These are phyloP conservation scores for Fraxinus latifolia DNA, from an alignment of 305 asterid genomes.

Conservation along the genomic window DNA sequence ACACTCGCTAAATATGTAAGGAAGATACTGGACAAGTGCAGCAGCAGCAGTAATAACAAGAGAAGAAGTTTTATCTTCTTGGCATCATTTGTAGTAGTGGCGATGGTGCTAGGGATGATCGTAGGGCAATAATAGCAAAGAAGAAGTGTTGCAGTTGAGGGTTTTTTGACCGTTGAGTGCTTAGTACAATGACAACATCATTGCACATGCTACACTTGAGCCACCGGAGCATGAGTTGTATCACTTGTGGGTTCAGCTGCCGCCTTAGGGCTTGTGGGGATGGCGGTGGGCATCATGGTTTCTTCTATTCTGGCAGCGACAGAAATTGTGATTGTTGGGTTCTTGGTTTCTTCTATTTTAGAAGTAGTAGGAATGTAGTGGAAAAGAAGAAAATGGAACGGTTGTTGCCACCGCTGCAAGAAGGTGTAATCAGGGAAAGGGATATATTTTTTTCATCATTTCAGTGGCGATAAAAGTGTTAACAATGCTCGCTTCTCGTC, in stretches of 20 bases:
- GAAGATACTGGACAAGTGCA: neutral
- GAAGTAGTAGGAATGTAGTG: neutral
- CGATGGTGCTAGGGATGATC: neutral
- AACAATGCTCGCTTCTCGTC: neutral
- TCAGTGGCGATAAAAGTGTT: neutral
- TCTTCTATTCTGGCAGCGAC: neutral
- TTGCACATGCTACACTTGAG: neutral
- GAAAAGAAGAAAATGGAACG: neutral
- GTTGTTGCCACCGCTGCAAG: neutral
- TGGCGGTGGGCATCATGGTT: neutral
- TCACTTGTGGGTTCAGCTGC: neutral
- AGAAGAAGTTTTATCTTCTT: neutral
- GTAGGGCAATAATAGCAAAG: neutral
- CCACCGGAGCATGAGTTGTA: neutral
- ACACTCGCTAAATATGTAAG: neutral
- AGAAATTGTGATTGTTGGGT: neutral
- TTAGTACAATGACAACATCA: neutral
- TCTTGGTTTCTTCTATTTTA: neutral
- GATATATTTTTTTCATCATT: neutral
- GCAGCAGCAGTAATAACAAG: neutral
- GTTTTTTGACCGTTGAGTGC: neutral
- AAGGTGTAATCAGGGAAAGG: neutral
- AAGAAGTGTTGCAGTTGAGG: neutral
- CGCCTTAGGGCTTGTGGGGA: neutral
- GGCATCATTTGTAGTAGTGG: neutral